Evolutionary conservation across 371 early-diverging fungal genomes (phyloP), one percentile per base, ranked within the genome.

Genomic region (Nosema granulosis): DNA sequence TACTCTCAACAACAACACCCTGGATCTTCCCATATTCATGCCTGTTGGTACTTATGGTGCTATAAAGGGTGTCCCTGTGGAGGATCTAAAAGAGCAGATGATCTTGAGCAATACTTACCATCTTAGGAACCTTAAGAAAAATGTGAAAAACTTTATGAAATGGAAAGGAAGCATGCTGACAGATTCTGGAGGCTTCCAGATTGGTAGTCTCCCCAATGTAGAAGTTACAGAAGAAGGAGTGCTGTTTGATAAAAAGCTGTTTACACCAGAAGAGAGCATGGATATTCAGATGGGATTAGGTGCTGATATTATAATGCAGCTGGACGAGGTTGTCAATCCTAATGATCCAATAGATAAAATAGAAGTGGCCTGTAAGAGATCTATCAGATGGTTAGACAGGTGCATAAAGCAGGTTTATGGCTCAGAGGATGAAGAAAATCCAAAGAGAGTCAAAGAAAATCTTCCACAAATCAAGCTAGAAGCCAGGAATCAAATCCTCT

Each of bases 31-130:
- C 31, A 90, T 91, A 75, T 95, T 94, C 79, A 95, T 95, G 95
- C 94, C 95, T 3, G 95, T 95, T 11, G 94, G 92, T n/a, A 95
- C 95, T 1, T 91, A 93, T 85, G 95, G 93, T 22, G 89, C 92
- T 13, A 87, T 95, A 86, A 94, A 94, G 81, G 94, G 92, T 18
- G 80, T 93, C 65, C 89, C 90, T 26, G 87, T 89, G 13, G 79
- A 89, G 24, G 88, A 89, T 38, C 83, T 92, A n/a, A 89, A 91
- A 78, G 91, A 93, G 84, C 90, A 92, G 69, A 90, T 93, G 68
- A 92, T 95, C 82, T 87, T 95, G 54, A 89, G 90, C 67, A 95
- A 95, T 79, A 94, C 94, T 0, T 94, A 78, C 68, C 86, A 86
- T 67, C 66, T 80, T 1, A 74, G 84, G 56, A 52, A 83, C 35